A percentile compares a stretch with the other conserved stretches of the same genome.
Evolutionary conservation across 805 yeast genomes (phyloP).

Genomic region (Ogataea henricii): DNA sequence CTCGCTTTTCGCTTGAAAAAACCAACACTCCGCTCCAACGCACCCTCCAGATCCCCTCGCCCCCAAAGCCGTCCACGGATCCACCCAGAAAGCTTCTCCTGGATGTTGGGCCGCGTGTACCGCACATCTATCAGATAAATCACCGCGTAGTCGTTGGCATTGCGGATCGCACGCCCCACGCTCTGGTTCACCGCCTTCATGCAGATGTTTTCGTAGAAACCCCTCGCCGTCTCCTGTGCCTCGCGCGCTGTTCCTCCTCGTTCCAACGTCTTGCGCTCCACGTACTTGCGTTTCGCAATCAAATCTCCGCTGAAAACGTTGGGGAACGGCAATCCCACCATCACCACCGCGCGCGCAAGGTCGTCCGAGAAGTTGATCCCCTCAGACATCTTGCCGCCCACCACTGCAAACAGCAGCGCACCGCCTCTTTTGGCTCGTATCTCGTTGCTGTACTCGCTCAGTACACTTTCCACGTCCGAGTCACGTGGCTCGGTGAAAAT

Average conservation of each 20-base stretch:
- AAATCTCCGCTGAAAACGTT: constrained; percentile 81
- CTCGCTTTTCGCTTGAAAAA: constrained; percentile 12
- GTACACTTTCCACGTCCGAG: constrained; percentile 45
- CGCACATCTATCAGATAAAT: constrained; percentile 73
- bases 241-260: constrained; percentile 48
- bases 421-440: constrained; percentile 55
- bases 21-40: constrained; percentile 6
- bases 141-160: constrained; percentile 75
- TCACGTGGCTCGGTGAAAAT: constrained; percentile 59
- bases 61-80: constrained; percentile 45
- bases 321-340: constrained; percentile 90
- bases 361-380: constrained; percentile 90
- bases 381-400: constrained; percentile 91
- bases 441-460: constrained; percentile 51
- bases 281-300: constrained; percentile 65
- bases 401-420: constrained; percentile 77
- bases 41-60: constrained; percentile 10
- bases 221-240: constrained; percentile 51
- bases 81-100: constrained; percentile 72
- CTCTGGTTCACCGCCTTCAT: constrained; percentile 92
- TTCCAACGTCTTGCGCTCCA: constrained; percentile 52
- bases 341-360: constrained; percentile 81
- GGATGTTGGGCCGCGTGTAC: constrained; percentile 46
- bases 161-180: constrained; percentile 89
- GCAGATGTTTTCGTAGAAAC: constrained; percentile 79